Base-by-base conservation (phyloP, 2,329 filamentous ascomycete genomes). In the Penicillium thymicola region DNA sequence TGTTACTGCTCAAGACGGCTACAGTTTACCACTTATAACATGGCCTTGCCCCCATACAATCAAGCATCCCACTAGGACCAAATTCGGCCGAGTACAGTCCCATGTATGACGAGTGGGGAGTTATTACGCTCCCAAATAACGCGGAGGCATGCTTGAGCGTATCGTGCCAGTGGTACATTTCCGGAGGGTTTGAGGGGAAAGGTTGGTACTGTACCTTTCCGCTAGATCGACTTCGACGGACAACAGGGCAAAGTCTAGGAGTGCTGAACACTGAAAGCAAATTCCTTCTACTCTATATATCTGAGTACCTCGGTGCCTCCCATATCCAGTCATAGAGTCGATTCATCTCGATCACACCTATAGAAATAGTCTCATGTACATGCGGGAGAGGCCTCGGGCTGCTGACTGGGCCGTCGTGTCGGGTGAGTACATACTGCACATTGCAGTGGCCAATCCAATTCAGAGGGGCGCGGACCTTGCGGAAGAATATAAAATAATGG, bases 401-500 rank as follows among this genome's bases (percentile, higher is more conserved):
- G 34, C 48, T 55, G 14, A 55, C 47, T 55, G 41, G 52, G 18
- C 25, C 13, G 25, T 47, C 21, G 13, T 27, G 7, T 42, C 48
- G 54, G 48, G 5, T 43, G 41, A 43, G 23, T 41, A 41, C 27
- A 43, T 52, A 46, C 48, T 46, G 34, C 41, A 52, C 34, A 48
- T 45, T 23, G 30, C 18, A 47, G 44, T 14, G 41, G 44, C 52
- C 52, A 58, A 53, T 51, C 57, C 36, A 48, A 21, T 14, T 13
- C 37, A 28, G 42, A 41, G 45, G 53, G 51, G 42, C 43, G 58
- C 54, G 59, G 61, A 61, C 60, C 51, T 59, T 55, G 56, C 58
- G 60, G 61, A 57, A 63, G 46, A 61, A 56, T 59, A 55, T 53
- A 45, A 54, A 53, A 51, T 57, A 44, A 38, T 49, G 54, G 32